A percentile compares a stretch with the other conserved stretches of the same genome.
These are phyloP conservation scores for Komagataella kurtzmanii DNA, from an alignment of 805 yeast species.

Conservation along the genomic window DNA sequence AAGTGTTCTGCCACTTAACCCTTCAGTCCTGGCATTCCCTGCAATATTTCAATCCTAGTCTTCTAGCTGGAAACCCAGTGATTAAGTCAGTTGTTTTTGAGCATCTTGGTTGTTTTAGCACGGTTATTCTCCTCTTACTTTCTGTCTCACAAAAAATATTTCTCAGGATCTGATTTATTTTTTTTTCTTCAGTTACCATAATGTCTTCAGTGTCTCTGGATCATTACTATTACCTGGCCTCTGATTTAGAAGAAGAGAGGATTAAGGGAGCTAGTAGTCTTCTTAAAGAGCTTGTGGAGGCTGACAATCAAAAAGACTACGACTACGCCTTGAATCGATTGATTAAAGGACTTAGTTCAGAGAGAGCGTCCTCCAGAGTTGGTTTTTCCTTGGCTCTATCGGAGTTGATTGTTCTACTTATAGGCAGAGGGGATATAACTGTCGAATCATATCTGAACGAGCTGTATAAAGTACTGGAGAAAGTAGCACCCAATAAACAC, in stretches of 20 bases:
- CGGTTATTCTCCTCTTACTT: background rate
- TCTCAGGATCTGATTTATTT: background rate
- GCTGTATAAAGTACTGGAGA: constrained; percentile 21
- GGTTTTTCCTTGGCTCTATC: constrained; percentile 85
- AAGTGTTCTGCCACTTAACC: no score
- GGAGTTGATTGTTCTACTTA: constrained; percentile 36
- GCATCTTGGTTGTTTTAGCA: background rate
- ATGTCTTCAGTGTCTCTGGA: constrained; percentile 41
- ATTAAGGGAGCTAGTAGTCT: constrained; percentile 56
- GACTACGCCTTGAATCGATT: constrained; percentile 69
- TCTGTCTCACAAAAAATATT: background rate
- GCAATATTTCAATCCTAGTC: background rate
- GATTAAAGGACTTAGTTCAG: constrained; percentile 68
- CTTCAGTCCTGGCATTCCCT: no score
- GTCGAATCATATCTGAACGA: constrained; percentile 22
- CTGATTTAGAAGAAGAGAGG: constrained; percentile 64
- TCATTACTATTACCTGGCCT: constrained; percentile 63
- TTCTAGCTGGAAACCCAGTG: background rate
- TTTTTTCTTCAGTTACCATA: background rate
- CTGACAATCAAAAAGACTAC: constrained; percentile 46
- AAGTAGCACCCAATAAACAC: constrained; percentile 29
- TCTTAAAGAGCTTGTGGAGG: constrained; percentile 40
- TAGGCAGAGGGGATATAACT: constrained; percentile 20
- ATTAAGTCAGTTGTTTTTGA: background rate
- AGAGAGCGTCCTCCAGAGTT: constrained; percentile 71